A percentile compares a stretch with the other conserved stretches of the same genome.
These are phyloP conservation scores for Warburgia ugandensis DNA, from an alignment of 164 flowering plant genomes.

Conservation along the genomic window DNA sequence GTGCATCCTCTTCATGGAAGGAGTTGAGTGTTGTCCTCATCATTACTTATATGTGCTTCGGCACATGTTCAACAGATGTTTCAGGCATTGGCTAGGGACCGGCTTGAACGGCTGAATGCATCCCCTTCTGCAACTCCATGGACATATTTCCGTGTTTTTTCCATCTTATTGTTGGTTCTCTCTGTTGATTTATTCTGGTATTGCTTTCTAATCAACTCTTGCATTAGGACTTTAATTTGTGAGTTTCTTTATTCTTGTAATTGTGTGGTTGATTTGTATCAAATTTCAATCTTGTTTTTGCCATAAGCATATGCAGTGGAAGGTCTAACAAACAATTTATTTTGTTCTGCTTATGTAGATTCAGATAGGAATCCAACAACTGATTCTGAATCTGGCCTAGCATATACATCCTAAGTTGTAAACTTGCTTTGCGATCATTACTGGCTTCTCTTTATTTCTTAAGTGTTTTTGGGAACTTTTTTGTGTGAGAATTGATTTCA, in stretches of 20 bases:
- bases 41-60: slow-evolving; percentile 5
- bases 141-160: slow-evolving; percentile 87
- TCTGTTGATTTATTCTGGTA: slow-evolving; percentile 68
- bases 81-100: slow-evolving; percentile 88
- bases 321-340: neutral
- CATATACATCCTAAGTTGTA: too few species aligned
- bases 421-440: too few species aligned
- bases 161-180: slow-evolving; percentile 62
- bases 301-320: neutral
- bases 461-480: too few species aligned
- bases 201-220: slow-evolving; percentile 1
- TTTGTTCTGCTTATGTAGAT: neutral
- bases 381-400: too few species aligned
- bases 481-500: too few species aligned
- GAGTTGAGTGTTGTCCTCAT: neutral
- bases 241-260: neutral
- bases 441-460: too few species aligned
- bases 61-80: slow-evolving; percentile 58
- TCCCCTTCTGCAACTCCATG: slow-evolving; percentile 90
- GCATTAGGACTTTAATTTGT: neutral
- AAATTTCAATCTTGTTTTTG: neutral
- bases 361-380: too few species aligned
- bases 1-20: neutral
- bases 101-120: slow-evolving; percentile 87
- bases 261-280: neutral